Base-by-base conservation (phyloP, 2,329 filamentous ascomycete genomes). In the Fusarium redolens region DNA sequence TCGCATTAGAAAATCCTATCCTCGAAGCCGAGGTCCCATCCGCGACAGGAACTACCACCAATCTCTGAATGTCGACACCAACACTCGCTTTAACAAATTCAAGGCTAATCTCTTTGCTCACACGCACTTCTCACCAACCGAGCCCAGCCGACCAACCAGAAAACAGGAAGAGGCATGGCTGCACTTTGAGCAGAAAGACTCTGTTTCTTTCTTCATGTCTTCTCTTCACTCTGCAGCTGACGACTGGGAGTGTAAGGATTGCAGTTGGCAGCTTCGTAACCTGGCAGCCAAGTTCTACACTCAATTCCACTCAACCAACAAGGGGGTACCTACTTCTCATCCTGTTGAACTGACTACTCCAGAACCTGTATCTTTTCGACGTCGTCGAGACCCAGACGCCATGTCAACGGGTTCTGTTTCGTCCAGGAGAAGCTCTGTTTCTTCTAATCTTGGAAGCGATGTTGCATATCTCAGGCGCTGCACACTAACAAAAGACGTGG, bases 161-260 rank as follows among this genome's bases (percentile, higher is more conserved):
- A 31, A 50, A 5, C n/a, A 28, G 14, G 47, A 41, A 17, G 41
- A 22, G 12, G 18, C 64, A 20, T 48, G 37, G 35, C 25, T 44
- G 9, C 47, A 62, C 13, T 28, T 59, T 22, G 65, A 68, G 22
- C 43, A 68, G 20, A 50, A 45, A 8, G 55, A 62, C 41, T 61
- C 47, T 13, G 18, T 33, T 17, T 20, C 65, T 10, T 22, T 68
- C 9, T 31, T 68, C 15, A 18, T 41, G 18, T 38, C 63, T 13
- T 37, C 48, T 10, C 25, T 68, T 5, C 33, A 68, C 15, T 8
- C 50, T 5, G 63, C 31, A 17, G 65, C 65, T 25, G 63, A 68
- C n/a, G 37, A 43, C 7, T 68, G 63, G 65, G 41, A 68, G 6
- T 68, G 65, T 8, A 61, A 61, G n/a, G 35, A 48, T 17, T 68